Evolutionary conservation across 1,284 basidiomycete genomes (phyloP).

Genomic region (Pseudozyma sp.): DNA sequence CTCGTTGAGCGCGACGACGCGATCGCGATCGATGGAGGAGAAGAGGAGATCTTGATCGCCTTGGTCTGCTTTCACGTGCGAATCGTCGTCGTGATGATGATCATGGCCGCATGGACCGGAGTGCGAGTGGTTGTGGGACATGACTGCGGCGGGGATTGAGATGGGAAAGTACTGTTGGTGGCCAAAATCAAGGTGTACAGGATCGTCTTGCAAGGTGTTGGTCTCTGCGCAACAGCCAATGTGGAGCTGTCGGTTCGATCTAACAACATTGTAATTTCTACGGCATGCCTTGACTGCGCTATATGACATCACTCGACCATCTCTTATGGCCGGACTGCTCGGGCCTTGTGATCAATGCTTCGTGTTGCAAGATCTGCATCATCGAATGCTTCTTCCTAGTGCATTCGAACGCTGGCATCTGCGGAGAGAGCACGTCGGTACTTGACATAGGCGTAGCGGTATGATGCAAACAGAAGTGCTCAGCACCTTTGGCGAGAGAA

Average conservation of each 20-base stretch:
- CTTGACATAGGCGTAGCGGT: too few relatives aligned
- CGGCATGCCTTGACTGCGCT: not conserved
- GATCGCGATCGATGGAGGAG: conserved; percentile 52
- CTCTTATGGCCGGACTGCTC: not conserved
- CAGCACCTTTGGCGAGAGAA: too few relatives aligned
- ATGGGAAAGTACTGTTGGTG: not conserved
- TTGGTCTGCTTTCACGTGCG: conserved; percentile 58
- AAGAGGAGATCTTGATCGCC: conserved; percentile 63
- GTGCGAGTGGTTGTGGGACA: conserved; percentile 58
- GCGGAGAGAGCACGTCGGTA: too few relatives aligned
- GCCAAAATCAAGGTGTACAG: not conserved
- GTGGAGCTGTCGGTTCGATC: too few relatives aligned
- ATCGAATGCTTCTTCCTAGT: too few relatives aligned
- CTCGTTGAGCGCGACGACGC: conserved; percentile 59
- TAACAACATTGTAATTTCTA: not conserved
- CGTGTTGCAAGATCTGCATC: too few relatives aligned
- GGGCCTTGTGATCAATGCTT: too few relatives aligned
- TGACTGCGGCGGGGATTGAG: not conserved
- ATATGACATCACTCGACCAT: conserved; percentile 6
- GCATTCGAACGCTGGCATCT: too few relatives aligned
- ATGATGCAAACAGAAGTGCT: too few relatives aligned
- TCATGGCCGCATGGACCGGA: conserved; percentile 44
- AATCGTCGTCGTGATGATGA: conserved; percentile 60
- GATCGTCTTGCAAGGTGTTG: not conserved
- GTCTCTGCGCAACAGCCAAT: not conserved